These are phyloP conservation scores for Zymoseptoria pseudotritici DNA, from an alignment of 2,329 filamentous ascomycete genomes.

Conservation along the genomic window DNA sequence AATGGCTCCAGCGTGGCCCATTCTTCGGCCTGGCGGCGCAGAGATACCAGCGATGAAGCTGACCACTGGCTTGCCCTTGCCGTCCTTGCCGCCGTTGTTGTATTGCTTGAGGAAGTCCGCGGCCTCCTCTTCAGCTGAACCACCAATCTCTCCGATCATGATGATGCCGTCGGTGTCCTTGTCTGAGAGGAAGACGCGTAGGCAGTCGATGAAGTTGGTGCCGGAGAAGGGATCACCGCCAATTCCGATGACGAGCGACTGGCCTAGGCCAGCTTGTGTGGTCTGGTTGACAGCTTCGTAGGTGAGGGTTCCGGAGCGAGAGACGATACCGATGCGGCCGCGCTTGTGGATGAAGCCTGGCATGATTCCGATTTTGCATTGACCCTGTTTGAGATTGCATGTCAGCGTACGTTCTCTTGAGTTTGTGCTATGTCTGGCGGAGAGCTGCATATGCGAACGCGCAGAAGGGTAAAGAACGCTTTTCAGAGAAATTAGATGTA, in stretches of 20 bases:
- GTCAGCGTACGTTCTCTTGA: slow-evolving; percentile 4
- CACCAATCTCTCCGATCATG: slow-evolving; percentile 99
- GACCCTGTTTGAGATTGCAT: slow-evolving; percentile 51
- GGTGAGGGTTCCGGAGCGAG: slow-evolving; percentile 92
- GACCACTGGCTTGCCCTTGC: slow-evolving; percentile 83
- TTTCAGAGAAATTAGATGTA: slow-evolving; percentile 15
- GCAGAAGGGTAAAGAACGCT: slow-evolving; percentile 9
- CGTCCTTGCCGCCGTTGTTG: slow-evolving; percentile 55
- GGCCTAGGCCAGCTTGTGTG: slow-evolving; percentile 89
- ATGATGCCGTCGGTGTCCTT: slow-evolving; percentile 97
- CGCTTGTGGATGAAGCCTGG: slow-evolving; percentile 99
- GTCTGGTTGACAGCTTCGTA: slow-evolving; percentile 99
- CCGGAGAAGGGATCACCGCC: slow-evolving; percentile 98
- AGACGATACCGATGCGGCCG: slow-evolving; percentile 97
- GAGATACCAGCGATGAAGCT: slow-evolving; percentile 98
- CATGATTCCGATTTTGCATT: slow-evolving; percentile 99
- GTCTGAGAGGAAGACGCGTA: slow-evolving; percentile 93
- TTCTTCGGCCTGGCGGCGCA: slow-evolving; percentile 88
- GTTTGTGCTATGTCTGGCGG: not conserved
- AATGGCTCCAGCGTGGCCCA: slow-evolving; percentile 98
- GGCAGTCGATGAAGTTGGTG: slow-evolving; percentile 99
- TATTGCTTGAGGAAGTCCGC: slow-evolving; percentile 89
- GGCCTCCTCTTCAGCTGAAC: slow-evolving; percentile 93
- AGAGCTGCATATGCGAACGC: not conserved
- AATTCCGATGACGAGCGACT: slow-evolving; percentile 96